These are phyloP conservation scores for Maudiozyma turicensis DNA, from an alignment of 805 yeast genomes.

Conservation along the genomic window DNA sequence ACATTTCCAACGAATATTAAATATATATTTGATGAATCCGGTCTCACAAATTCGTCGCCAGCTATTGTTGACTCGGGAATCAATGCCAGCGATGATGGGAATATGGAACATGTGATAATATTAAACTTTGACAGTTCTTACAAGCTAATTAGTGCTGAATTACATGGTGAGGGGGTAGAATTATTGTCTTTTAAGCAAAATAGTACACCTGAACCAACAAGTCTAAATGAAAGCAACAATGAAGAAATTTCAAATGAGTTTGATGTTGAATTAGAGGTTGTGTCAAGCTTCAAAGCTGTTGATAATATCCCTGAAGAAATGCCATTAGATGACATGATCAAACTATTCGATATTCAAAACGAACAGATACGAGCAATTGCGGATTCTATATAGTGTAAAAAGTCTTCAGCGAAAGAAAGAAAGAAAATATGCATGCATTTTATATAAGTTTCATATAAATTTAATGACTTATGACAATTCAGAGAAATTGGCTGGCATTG, in stretches of 20 bases:
- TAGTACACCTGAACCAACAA: not conserved
- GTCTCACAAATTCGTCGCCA: not conserved
- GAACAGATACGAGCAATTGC: slow-evolving; percentile 19
- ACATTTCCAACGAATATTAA: slow-evolving; percentile 24
- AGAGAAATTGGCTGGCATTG: slow-evolving; percentile 76
- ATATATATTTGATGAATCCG: slow-evolving; percentile 26
- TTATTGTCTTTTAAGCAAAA: slow-evolving; percentile 12
- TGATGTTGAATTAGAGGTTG: slow-evolving; percentile 19
- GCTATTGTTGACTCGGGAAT: not conserved
- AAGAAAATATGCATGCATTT: not conserved
- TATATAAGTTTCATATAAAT: not conserved
- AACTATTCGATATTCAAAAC: slow-evolving; percentile 20
- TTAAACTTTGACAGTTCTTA: slow-evolving; percentile 15
- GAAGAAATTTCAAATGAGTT: not conserved
- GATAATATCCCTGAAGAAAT: slow-evolving; percentile 7
- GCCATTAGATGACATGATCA: slow-evolving; percentile 17
- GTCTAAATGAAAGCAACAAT: not conserved
- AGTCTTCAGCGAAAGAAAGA: not conserved
- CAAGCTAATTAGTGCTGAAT: slow-evolving; percentile 13
- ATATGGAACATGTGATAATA: slow-evolving; percentile 22
- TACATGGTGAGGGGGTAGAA: slow-evolving; percentile 23
- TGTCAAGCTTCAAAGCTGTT: slow-evolving; percentile 21
- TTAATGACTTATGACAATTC: slow-evolving; percentile 29
- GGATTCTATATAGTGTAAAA: slow-evolving; percentile 8
- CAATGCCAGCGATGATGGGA: slow-evolving; percentile 4